Evolutionary conservation across 306 rosid species (phyloP).

Genomic region (Sophora flavescens): DNA sequence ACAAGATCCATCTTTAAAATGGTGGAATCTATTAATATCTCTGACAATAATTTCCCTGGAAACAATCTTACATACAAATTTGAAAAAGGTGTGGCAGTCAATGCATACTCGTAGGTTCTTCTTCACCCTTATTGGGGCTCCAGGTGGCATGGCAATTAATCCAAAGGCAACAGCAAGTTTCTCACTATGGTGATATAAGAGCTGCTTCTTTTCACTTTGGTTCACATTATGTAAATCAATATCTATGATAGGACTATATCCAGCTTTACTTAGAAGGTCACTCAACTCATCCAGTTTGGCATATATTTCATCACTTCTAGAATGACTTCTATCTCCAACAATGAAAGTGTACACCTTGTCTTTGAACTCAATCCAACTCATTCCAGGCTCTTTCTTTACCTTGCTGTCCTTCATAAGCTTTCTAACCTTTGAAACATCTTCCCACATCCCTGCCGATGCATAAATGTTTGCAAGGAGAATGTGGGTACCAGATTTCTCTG

Average conservation of each 20-base stretch:
- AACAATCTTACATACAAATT: slow-evolving; percentile 66
- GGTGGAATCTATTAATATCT: slow-evolving; percentile 89
- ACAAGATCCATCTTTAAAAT: slow-evolving; percentile 83
- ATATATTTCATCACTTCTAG: slow-evolving; percentile 75
- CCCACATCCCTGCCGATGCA: slow-evolving; percentile 90
- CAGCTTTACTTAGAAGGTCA: slow-evolving; percentile 67
- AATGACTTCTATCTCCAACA: slow-evolving; percentile 83
- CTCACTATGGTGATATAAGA: slow-evolving; percentile 81
- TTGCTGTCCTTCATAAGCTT: slow-evolving; percentile 71
- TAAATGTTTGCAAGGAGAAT: slow-evolving; percentile 91
- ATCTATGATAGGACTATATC: slow-evolving; percentile 81
- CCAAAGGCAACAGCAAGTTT: slow-evolving; percentile 92
- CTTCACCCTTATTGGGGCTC: slow-evolving; percentile 82
- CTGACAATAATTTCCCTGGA: slow-evolving; percentile 83
- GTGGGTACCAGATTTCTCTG: slow-evolving; percentile 90
- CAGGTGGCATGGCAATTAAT: slow-evolving; percentile 74
- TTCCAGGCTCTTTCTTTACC: slow-evolving; percentile 94
- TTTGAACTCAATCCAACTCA: slow-evolving; percentile 93
- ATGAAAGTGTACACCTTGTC: slow-evolving; percentile 77
- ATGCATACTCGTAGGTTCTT: slow-evolving; percentile 85
- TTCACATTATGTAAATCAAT: slow-evolving; percentile 84
- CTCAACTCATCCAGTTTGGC: slow-evolving; percentile 75
- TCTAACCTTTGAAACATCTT: slow-evolving; percentile 75
- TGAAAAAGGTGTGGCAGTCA: slow-evolving; percentile 85
- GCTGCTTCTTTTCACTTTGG: slow-evolving; percentile 68